Base-by-base conservation (phyloP, 1,284 basidiomycete species). In the Pseudozyma sp. region DNA sequence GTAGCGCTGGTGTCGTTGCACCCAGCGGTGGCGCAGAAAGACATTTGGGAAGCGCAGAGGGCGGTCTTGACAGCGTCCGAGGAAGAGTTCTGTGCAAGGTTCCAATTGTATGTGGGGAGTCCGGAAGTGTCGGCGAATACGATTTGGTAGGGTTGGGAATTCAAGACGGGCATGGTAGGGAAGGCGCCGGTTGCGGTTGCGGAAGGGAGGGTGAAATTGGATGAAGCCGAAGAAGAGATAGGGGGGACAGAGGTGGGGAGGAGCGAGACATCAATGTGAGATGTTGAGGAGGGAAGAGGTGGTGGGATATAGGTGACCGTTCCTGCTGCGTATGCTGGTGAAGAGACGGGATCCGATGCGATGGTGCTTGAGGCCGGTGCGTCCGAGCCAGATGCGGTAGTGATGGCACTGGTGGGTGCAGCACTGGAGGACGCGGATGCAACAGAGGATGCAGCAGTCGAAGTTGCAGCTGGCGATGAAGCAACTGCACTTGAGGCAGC, bases 11-110 rank as follows among this genome's bases (percentile, higher is more conserved):
- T 58, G 16, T 68, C 64, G 51, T 62, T 66, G 61, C 82, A 84
- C 4, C 82, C 82, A 0, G 82, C 73, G 5, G 64, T 78, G 10
- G 42, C 21, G 60, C 82, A 84, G 61, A 77, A 83, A 19, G 77
- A 66, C 55, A 72, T 77, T 58, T 84, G 82, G 21, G 59, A 69
- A 1, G 60, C 52, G 52, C 82, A 84, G 36, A 83, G 72, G 5
- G 68, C 53, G 14, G 68, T 45, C 53, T 76, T 76, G 47, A 35
- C 36, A 18, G 52, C 43, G 0, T 61, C 53, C 4, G 58, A 53
- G 13, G 61, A 59, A 5, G 70, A 69, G 64, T 71, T 69, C 4
- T 39, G 3, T 1, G 72, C 72, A 2, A 76, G 59, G 50, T 76
- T 76, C 58, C 58, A 76, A 42, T 71, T 59, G 65, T 56, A 59